A percentile compares a stretch with the other conserved stretches of the same genome.
Evolutionary conservation across 2,329 filamentous ascomycete species (phyloP).

Genomic region (Seiridium unicorne): DNA sequence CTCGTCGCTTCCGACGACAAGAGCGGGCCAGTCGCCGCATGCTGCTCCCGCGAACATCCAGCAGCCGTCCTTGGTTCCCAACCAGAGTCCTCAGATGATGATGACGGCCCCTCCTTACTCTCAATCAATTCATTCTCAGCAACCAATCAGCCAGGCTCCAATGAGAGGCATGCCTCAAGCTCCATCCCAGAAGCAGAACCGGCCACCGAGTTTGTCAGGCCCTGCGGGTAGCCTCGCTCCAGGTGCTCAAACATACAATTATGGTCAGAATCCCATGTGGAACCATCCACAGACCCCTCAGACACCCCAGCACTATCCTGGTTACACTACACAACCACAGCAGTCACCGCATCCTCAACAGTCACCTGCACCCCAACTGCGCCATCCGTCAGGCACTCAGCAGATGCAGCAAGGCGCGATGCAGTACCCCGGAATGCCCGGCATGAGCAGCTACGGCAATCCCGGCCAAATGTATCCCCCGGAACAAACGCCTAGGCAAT

Average conservation of each 20-base stretch:
- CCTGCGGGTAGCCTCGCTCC: constrained; percentile 52
- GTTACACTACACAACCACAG: constrained; percentile 51
- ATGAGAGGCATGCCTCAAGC: constrained; percentile 67
- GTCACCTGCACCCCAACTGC: constrained; percentile 58
- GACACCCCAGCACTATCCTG: constrained; percentile 55
- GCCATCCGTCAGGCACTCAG: constrained; percentile 51
- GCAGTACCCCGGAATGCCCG: constrained; percentile 63
- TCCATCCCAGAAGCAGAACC: constrained; percentile 62
- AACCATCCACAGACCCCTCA: constrained; percentile 59
- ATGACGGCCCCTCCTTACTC: constrained; percentile 66
- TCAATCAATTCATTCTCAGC: constrained; percentile 69
- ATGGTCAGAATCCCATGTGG: constrained; percentile 64
- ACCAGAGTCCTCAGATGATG: constrained; percentile 66
- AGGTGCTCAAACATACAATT: constrained; percentile 58
- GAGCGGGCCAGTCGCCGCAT: constrained; percentile 58
- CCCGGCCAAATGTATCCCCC: constrained; percentile 58
- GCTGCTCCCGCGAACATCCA: constrained; percentile 48
- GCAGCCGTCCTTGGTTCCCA: constrained; percentile 48
- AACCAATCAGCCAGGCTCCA: constrained; percentile 68
- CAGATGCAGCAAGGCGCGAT: constrained; percentile 56
- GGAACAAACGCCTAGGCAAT: constrained; percentile 64
- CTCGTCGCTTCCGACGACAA: constrained; percentile 45
- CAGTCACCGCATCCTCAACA: constrained; percentile 50
- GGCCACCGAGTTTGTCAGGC: constrained; percentile 60
- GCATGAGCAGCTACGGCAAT: constrained; percentile 54